Evolutionary conservation across 1,284 basidiomycete species (phyloP), one percentile per base, ranked within the genome.

Genomic region (Hymenochaete sp.): DNA sequence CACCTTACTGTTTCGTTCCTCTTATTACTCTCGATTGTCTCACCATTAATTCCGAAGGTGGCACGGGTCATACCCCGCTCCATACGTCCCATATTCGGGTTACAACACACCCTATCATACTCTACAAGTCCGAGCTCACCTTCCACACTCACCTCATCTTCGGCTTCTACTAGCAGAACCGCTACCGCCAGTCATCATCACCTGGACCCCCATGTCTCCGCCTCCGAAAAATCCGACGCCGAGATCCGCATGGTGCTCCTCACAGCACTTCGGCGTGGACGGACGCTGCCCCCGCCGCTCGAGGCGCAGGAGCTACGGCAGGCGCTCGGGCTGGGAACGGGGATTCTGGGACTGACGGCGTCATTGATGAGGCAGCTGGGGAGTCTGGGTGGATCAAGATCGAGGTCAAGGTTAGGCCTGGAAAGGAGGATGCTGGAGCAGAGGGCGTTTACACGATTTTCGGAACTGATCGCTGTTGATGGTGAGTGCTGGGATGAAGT

Each of bases 1-100:
- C 82, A 85, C 54, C 60, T 85, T 2, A 51, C 74, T 28, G 75
- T 81, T 6, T 82, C 81, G 1, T 58, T 75, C 29, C 59, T 81
- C 1, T 71, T 85, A 2, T 68, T 84, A 41, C 55, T 70, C 42
- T 73, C 72, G n/a, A 71, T 79, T 44, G 65, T 79, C 13, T 45
- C 75, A 0, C 67, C 71, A 3, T 72, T 71, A 70, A 47, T 71
- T n/a, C 65, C 68, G 1, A 40, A 31, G 11, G 26, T 40, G 25
- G 32, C 21, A 9, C 38, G 28, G 3, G 19, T 26, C 27, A 22
- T 41, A 3, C 49, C 45, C 7, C 41, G 32, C 16, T 31, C 40
- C 10, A 8, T 48, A 25, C 28, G 31, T 21, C 44, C 45, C 10
- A 11, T 42, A 29, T 16, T 44, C 13, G 27, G 36, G n/a, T n/a